Percentiles rank a stretch among this genome's conserved stretches.
These are phyloP conservation scores for Cladophialophora exuberans DNA, from an alignment of 2,329 filamentous ascomycete species.

Conservation along the genomic window DNA sequence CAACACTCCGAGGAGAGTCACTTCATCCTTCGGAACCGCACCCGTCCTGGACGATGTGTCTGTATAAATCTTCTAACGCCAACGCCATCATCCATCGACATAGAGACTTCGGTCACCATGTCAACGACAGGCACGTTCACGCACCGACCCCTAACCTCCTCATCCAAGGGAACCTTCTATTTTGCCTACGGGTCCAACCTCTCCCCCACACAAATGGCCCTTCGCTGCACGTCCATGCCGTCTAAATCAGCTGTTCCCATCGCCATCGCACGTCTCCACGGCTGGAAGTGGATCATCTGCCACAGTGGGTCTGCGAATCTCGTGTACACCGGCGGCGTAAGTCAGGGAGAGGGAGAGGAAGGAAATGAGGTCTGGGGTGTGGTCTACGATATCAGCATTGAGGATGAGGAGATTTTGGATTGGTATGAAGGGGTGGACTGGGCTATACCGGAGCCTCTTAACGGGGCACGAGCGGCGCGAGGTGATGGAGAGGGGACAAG, in stretches of 20 bases:
- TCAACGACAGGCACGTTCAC: neutral
- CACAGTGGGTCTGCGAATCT: conserved; percentile 46
- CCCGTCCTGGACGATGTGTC: too few relatives aligned
- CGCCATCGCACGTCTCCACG: conserved; percentile 42
- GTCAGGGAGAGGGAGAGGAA: neutral
- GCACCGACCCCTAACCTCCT: neutral
- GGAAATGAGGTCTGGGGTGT: conserved; percentile 39
- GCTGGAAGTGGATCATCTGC: conserved; percentile 47
- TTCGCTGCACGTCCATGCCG: conserved; percentile 40
- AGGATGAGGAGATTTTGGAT: conserved; percentile 42
- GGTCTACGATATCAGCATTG: conserved; percentile 42
- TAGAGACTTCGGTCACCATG: neutral
- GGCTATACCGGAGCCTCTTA: conserved; percentile 9
- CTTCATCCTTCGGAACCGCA: too few relatives aligned
- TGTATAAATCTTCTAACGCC: too few relatives aligned
- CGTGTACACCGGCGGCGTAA: conserved; percentile 23
- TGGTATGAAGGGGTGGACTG: conserved; percentile 39
- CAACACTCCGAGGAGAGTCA: too few relatives aligned
- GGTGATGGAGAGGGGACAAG: conserved; percentile 1
- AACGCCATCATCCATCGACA: too few relatives aligned
- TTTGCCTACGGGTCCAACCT: conserved; percentile 50
- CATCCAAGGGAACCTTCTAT: conserved; percentile 38
- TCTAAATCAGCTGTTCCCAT: conserved; percentile 39
- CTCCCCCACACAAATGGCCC: conserved; percentile 43
- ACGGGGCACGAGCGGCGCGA: neutral